Base-by-base conservation (phyloP, 2,329 filamentous ascomycete species). In the Fusarium falciforme region DNA sequence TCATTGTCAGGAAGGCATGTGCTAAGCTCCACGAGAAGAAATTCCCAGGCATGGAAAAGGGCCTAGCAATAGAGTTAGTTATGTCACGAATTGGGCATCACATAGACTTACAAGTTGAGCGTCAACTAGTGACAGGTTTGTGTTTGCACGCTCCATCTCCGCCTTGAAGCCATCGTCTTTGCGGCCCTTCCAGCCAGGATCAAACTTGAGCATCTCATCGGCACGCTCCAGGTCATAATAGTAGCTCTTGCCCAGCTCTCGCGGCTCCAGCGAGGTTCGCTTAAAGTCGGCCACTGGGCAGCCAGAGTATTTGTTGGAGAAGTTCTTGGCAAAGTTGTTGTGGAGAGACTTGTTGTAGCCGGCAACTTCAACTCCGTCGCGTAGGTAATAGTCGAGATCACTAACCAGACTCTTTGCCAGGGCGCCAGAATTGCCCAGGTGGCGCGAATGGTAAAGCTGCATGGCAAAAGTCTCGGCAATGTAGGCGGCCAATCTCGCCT, bases 281-380 rank as follows among this genome's bases (percentile, higher is more conserved):
- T 96, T 96, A 81, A 99, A 93, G 78, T 93, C 92, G 17, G 90
- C 86, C n/a, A 98, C 85, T 27, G 89, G 89, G 76, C 93, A 93
- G 6, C 91, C 91, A 3, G 89, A 85, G 79, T 96, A 98, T 73
- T 93, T 93, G 72, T 88, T 89, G 73, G 92, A 89, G 78, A 99
- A 93, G 80, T 99, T 98, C 78, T 90, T 92, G 68, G 93, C 91
- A 76, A 99, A 90, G 77, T 97, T 97, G 36, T 88, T 87, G 80
- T 99, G 96, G 54, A 98, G 85, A 4, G 95, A 98, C 54, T 89
- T 87, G 80, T 98, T 98, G 83, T 98, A 98, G 14, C 90, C 91
- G 20, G 92, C 90, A n/a, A 96, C 91, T 57, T 90, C 87, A 8
- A 96, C 92, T 2, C 93, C 96, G 77, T 94, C 92, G 36, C 94